Evolutionary conservation across 2,329 filamentous ascomycete species (phyloP), one percentile per base, ranked within the genome.

Genomic region (Colletotrichum shisoi): DNA sequence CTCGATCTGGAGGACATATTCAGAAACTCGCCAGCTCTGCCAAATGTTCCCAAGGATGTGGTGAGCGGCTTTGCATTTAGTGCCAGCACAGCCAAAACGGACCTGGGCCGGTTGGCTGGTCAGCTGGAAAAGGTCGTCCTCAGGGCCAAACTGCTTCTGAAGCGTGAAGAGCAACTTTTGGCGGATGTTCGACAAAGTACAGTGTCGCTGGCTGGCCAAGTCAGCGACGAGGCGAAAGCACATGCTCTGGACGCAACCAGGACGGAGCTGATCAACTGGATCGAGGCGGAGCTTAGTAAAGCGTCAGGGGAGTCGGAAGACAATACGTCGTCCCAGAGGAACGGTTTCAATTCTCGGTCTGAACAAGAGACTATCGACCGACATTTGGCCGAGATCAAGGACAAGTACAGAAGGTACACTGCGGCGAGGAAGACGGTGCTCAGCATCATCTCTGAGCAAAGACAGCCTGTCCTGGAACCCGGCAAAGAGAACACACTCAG

Each of bases 211-310:
- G 44, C 46, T 12, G 78, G 83, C 21, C 82, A 79, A 67, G 74
- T 78, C 56, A 71, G 73, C 12, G 74, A 76, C 15, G 71, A 73
- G 60, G 75, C 78, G 17, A 85, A 83, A 69, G 70, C 87, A 3
- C 78, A 81, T 54, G 88, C 88, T 15, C 76, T 90, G 11, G 82
- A 81, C 48, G 78, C 78, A 8, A 85, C 87, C 12, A 82, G 88
- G 17, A 83, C 84, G 58, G 85, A 86, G 69, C 80, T 90, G 57
- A 89, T 90, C 66, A 80, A 77, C 63, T 90, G 88, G 88, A 89
- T 90, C 63, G 88, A 90, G 74, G 79, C 77, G 5, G 88, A 90
- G 73, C 76, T 90, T 24, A 78, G 81, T 58, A 85, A 84, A 62
- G 85, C 86, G 1, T 80, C 81, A 4, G 77, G 77, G 6, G 72